Conservation (phyloP, 768 basidiomycete species). For the Hirschioporus abietinus region DNA sequence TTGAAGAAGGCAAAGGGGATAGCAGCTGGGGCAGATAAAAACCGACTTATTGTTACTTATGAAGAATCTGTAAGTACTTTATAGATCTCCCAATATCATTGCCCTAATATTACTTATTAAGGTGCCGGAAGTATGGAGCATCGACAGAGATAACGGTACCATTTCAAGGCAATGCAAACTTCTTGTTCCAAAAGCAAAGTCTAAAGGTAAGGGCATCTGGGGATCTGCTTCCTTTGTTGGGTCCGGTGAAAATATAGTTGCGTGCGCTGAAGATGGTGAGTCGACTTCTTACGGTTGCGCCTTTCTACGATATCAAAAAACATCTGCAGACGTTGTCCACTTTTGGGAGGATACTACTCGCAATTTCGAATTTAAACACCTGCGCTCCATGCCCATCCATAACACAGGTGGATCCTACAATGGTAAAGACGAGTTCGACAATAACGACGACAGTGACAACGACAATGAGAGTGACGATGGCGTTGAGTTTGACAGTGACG, state of each 20-base stretch:
- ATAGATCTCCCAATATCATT: background rate
- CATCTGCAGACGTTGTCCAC: background rate
- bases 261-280: background rate
- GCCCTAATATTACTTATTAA: background rate
- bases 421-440: too few species aligned
- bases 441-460: too few species aligned
- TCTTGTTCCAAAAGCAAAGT: too few species aligned
- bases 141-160: background rate
- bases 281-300: background rate
- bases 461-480: too few species aligned
- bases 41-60: background rate
- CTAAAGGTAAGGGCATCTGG: too few species aligned
- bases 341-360: too few species aligned
- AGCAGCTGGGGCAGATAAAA: background rate
- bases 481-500: too few species aligned
- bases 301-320: background rate
- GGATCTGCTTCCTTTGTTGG: background rate
- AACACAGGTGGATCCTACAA: too few species aligned
- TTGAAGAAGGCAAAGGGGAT: background rate
- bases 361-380: too few species aligned
- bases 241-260: background rate
- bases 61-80: background rate
- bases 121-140: background rate
- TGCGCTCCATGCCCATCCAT: too few species aligned
- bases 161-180: too few species aligned